Evolutionary conservation across 2,329 filamentous ascomycete genomes (phyloP).

Genomic region (Mycosphaerella sp.): DNA sequence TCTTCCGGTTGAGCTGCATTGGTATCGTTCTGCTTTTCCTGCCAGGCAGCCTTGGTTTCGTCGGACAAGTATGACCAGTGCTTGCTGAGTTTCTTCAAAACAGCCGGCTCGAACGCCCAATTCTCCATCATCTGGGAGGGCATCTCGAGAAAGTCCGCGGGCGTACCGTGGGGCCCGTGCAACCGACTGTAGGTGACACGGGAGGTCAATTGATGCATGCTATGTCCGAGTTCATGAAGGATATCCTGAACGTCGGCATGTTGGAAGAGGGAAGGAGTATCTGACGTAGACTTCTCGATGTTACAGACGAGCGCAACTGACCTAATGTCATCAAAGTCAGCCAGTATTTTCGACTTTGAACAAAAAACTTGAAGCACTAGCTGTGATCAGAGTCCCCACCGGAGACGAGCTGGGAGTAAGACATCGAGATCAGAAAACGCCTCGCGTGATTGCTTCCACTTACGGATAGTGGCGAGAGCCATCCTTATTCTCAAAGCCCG

Average conservation of each 20-base stretch:
- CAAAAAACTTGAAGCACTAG: too few relatives aligned
- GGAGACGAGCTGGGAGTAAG: too few relatives aligned
- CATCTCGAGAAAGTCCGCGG: slow-evolving; percentile 9
- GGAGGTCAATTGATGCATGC: slow-evolving; percentile 13
- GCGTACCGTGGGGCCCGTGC: slow-evolving; percentile 5
- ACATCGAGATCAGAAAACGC: too few relatives aligned
- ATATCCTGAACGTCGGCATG: slow-evolving; percentile 1
- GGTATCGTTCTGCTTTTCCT: neutral
- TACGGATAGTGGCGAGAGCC: slow-evolving; percentile 12
- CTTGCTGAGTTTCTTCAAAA: slow-evolving; percentile 12
- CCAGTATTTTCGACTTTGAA: too few relatives aligned
- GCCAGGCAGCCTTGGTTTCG: slow-evolving; percentile 3
- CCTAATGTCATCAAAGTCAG: too few relatives aligned
- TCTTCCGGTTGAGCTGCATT: slow-evolving; percentile 2
- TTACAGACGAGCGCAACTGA: slow-evolving; percentile 1
- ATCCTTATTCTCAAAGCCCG: slow-evolving; percentile 3
- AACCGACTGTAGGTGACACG: slow-evolving; percentile 1
- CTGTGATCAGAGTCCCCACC: too few relatives aligned
- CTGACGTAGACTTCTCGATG: slow-evolving; percentile 2
- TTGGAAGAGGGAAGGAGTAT: slow-evolving; percentile 8
- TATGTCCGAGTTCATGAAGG: slow-evolving; percentile 16
- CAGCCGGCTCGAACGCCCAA: slow-evolving; percentile 2
- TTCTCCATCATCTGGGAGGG: slow-evolving; percentile 16
- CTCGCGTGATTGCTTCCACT: neutral
- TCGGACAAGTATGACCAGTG: slow-evolving; percentile 14